These are phyloP conservation scores for Tanacetum coccineum DNA, from an alignment of 129 eudicot genomes.

Conservation along the genomic window DNA sequence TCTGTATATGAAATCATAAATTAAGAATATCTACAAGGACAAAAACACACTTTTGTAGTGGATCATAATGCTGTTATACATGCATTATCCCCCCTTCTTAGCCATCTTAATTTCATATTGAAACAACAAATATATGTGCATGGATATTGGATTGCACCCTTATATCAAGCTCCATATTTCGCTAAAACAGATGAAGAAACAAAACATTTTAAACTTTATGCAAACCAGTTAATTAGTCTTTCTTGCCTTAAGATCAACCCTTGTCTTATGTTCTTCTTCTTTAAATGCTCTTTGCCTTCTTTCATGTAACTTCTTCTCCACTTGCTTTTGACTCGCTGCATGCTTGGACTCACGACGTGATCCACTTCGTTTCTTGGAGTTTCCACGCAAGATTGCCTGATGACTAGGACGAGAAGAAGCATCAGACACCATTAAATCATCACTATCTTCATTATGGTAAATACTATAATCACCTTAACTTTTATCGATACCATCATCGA, in stretches of 20 bases:
- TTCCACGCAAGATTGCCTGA: conserved; percentile 26
- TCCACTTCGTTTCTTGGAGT: conserved; percentile 20
- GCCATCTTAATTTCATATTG: conserved; percentile 8
- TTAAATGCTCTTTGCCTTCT: conserved; percentile 37
- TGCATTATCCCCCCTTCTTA: conserved; percentile 6
- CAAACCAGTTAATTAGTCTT: conserved; percentile 28
- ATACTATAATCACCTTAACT: conserved; percentile 24
- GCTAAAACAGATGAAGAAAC: conserved; percentile 14
- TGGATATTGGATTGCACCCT: conserved; percentile 27
- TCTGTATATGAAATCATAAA: conserved; percentile 11
- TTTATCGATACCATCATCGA: conserved; percentile 8
- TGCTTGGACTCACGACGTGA: conserved; percentile 26
- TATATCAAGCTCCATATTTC: conserved; percentile 14
- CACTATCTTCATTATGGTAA: conserved; percentile 46
- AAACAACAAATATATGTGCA: conserved; percentile 24
- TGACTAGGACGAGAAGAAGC: conserved; percentile 79
- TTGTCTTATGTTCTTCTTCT: conserved; percentile 32
- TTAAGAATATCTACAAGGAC: conserved; percentile 8
- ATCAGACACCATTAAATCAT: conserved; percentile 81
- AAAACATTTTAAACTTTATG: background rate
- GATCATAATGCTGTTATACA: conserved; percentile 13
- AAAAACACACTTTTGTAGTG: conserved; percentile 8
- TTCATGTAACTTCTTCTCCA: conserved; percentile 36
- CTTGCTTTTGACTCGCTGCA: conserved; percentile 36
- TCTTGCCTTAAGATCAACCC: conserved; percentile 33